These are phyloP conservation scores for Saccharomycopsis javanensis DNA, from an alignment of 805 yeast species.

Conservation along the genomic window DNA sequence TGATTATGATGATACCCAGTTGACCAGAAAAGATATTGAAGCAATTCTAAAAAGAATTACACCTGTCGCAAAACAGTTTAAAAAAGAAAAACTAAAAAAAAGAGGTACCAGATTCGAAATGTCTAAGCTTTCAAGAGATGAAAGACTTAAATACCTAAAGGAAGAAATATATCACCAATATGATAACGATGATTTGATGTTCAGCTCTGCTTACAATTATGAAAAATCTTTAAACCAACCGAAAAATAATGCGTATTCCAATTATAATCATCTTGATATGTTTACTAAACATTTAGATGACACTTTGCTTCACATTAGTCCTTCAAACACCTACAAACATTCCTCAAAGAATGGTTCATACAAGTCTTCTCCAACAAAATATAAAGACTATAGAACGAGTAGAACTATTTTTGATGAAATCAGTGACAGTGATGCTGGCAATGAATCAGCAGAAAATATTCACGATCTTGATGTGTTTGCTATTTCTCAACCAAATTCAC, in stretches of 20 bases:
- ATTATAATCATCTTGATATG: neutral
- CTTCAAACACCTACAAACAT: neutral
- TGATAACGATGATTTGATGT: slow-evolving; percentile 10
- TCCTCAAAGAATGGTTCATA: neutral
- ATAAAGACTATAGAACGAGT: neutral
- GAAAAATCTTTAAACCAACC: slow-evolving; percentile 6
- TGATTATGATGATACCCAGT: neutral
- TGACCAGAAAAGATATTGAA: neutral
- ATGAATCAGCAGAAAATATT: slow-evolving; percentile 2
- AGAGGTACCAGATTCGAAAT: neutral
- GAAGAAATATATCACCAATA: neutral
- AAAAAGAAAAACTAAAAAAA: neutral
- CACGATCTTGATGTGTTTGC: slow-evolving; percentile 11
- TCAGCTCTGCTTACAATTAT: slow-evolving; percentile 17
- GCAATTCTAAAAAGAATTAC: neutral
- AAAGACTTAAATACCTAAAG: neutral
- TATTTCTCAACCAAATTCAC: slow-evolving; percentile 15
- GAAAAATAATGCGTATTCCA: neutral
- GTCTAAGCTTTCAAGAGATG: neutral
- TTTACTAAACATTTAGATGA: neutral
- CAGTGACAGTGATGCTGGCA: slow-evolving; percentile 7
- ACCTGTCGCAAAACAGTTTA: neutral
- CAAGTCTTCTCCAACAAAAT: neutral
- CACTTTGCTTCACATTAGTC: neutral
- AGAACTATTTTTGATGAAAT: slow-evolving; percentile 18